A percentile compares a stretch with the other conserved stretches of the same genome.
Conservation (phyloP, 1,139 yeast genomes). For the Debaryomyces subglobosus region DNA sequence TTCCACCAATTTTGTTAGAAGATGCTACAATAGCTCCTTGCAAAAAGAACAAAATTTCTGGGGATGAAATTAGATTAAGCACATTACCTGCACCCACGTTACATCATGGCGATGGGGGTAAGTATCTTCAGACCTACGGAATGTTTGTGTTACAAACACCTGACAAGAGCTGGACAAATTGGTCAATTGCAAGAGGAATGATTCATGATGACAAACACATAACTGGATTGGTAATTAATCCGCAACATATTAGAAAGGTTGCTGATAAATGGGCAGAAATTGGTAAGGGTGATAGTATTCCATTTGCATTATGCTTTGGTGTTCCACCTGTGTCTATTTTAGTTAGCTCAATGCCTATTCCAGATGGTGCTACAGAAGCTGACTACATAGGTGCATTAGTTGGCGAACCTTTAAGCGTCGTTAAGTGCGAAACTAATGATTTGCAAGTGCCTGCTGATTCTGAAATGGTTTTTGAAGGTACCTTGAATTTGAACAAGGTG, state of each 20-base stretch:
- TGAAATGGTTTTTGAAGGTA: constrained; percentile 24
- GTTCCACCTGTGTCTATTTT: constrained; percentile 25
- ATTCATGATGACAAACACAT: constrained; percentile 17
- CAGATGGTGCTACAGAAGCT: constrained; percentile 20
- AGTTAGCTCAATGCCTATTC: constrained; percentile 23
- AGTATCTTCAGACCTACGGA: constrained; percentile 23
- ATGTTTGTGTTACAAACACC: constrained; percentile 22
- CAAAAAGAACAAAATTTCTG: constrained; percentile 15
- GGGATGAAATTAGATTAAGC: constrained; percentile 17
- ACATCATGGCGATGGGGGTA: constrained; percentile 21
- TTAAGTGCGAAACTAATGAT: constrained; percentile 19
- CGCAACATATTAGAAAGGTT: constrained; percentile 22
- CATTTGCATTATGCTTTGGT: constrained; percentile 22
- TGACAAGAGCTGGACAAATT: constrained; percentile 22
- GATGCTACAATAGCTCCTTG: constrained; percentile 16
- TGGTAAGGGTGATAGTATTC: constrained; percentile 17
- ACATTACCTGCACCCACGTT: constrained; percentile 18
- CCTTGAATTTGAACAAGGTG: constrained; percentile 14
- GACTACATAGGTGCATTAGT: constrained; percentile 21
- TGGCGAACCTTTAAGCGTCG: constrained; percentile 20
- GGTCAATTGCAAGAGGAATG: constrained; percentile 25
- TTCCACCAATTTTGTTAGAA: constrained; percentile 14
- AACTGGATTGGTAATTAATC: constrained; percentile 20
- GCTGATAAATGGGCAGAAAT: constrained; percentile 20
- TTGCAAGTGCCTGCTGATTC: constrained; percentile 20